Evolutionary conservation across 768 basidiomycete species (phyloP).

Genomic region (Gymnopilus junonius): DNA sequence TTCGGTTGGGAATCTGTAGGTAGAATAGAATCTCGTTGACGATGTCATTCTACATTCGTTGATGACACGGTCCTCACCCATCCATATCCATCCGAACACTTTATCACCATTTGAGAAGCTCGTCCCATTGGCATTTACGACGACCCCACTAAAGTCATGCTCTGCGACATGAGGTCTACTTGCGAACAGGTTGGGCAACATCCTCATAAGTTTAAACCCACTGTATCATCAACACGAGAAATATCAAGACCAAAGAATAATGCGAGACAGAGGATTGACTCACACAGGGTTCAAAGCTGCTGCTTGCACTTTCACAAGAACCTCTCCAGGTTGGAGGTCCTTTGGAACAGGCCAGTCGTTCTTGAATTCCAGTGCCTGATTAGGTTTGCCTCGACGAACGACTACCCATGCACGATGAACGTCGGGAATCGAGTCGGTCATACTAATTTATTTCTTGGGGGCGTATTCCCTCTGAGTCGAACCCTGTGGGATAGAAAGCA

Average conservation of each 20-base stretch:
- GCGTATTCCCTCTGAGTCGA: not conserved
- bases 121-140: slow-evolving; percentile 59
- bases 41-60: not conserved
- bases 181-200: slow-evolving; percentile 49
- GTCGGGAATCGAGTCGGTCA: slow-evolving; percentile 29
- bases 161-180: slow-evolving; percentile 58
- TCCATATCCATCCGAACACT: slow-evolving; percentile 59
- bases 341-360: slow-evolving; percentile 42
- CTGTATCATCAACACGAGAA: slow-evolving; percentile 32
- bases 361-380: slow-evolving; percentile 33
- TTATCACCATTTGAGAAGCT: slow-evolving; percentile 61
- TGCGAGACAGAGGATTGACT: slow-evolving; percentile 17
- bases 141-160: slow-evolving; percentile 63
- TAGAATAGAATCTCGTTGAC: no score
- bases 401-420: slow-evolving; percentile 43
- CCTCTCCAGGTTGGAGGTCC: slow-evolving; percentile 35
- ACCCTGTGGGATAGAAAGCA: not conserved
- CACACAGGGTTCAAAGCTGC: slow-evolving; percentile 72
- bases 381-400: slow-evolving; percentile 34
- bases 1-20: slow-evolving; percentile 31
- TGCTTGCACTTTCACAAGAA: slow-evolving; percentile 40
- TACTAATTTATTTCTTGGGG: not conserved
- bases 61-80: not conserved
- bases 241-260: not conserved
- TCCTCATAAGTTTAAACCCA: slow-evolving; percentile 59